Conservation (phyloP, 495 filamentous ascomycete genomes). For the Pyrenula massariospora region DNA sequence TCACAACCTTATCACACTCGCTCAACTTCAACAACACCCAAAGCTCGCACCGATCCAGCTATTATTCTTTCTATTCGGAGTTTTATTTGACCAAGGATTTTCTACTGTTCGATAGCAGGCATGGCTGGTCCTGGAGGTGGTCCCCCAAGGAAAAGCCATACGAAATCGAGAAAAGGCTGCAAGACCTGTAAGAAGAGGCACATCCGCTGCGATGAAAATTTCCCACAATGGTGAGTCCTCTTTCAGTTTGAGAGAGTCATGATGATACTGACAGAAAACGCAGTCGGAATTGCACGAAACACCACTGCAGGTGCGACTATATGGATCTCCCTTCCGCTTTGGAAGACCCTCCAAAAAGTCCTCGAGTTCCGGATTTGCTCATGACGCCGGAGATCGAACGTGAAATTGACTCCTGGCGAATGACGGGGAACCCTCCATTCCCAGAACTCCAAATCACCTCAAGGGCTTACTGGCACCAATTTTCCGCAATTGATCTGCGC, state of each 20-base stretch:
- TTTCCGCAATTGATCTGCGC: slow-evolving; percentile 66
- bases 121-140: slow-evolving; percentile 42
- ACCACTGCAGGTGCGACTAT: slow-evolving; percentile 96
- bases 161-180: slow-evolving; percentile 95
- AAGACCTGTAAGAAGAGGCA: slow-evolving; percentile 95
- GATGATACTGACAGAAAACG: slow-evolving; percentile 14
- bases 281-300: slow-evolving; percentile 96
- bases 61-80: neutral
- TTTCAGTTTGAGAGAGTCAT: neutral
- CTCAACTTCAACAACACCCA: neutral
- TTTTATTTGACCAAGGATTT: no score
- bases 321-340: slow-evolving; percentile 61
- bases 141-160: slow-evolving; percentile 65
- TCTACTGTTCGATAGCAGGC: no score
- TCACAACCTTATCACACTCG: neutral
- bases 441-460: slow-evolving; percentile 63
- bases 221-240: slow-evolving; percentile 79
- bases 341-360: slow-evolving; percentile 51
- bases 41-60: no score
- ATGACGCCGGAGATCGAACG: slow-evolving; percentile 74
- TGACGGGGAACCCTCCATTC: slow-evolving; percentile 78
- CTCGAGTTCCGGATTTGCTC: slow-evolving; percentile 65
- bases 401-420: slow-evolving; percentile 72
- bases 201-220: slow-evolving; percentile 95
- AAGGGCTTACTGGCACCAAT: slow-evolving; percentile 42